Percentiles rank a stretch among this genome's conserved stretches.
Conservation (phyloP, 2,329 filamentous ascomycete genomes). For the Paecilomyces variotii region DNA sequence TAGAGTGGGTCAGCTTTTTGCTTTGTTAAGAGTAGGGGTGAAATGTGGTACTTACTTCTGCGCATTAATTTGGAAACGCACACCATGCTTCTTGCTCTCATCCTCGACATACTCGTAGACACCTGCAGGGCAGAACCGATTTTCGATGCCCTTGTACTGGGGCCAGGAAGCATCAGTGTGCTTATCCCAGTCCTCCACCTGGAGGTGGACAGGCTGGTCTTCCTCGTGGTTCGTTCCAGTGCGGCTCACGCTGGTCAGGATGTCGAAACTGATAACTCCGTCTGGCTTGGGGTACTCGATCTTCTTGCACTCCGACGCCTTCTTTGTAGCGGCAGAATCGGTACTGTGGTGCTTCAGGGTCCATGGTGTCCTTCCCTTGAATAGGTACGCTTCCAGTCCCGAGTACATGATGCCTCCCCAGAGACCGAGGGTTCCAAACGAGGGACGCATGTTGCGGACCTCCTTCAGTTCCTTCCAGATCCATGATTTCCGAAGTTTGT, state of each 20-base stretch:
- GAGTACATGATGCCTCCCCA: constrained; percentile 91
- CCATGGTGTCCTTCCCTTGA: constrained; percentile 84
- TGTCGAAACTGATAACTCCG: constrained; percentile 90
- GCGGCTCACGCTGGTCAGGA: constrained; percentile 86
- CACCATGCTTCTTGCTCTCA: constrained; percentile 72
- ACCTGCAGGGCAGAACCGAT: constrained; percentile 91
- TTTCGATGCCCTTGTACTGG: constrained; percentile 84
- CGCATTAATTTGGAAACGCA: constrained; percentile 94
- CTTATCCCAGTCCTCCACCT: constrained; percentile 90
- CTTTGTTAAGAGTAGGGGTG: not conserved
- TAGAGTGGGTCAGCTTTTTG: constrained; percentile 30
- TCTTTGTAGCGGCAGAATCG: constrained; percentile 72
- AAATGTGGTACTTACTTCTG: constrained; percentile 90
- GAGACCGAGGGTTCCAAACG: constrained; percentile 81
- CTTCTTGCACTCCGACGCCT: constrained; percentile 70
- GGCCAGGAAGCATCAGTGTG: constrained; percentile 80
- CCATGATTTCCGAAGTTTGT: constrained; percentile 70
- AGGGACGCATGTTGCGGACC: constrained; percentile 95
- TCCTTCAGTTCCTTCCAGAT: constrained; percentile 94
- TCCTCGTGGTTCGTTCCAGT: constrained; percentile 98
- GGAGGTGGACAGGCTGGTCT: constrained; percentile 92
- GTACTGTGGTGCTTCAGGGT: constrained; percentile 76
- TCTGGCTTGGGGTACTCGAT: constrained; percentile 98
- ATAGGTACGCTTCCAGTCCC: constrained; percentile 78
- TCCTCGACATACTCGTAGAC: constrained; percentile 99